Percentiles rank a stretch among this genome's conserved stretches.
Conservation (phyloP, 352 stramenopile species). For the Globisporangium nunn region DNA sequence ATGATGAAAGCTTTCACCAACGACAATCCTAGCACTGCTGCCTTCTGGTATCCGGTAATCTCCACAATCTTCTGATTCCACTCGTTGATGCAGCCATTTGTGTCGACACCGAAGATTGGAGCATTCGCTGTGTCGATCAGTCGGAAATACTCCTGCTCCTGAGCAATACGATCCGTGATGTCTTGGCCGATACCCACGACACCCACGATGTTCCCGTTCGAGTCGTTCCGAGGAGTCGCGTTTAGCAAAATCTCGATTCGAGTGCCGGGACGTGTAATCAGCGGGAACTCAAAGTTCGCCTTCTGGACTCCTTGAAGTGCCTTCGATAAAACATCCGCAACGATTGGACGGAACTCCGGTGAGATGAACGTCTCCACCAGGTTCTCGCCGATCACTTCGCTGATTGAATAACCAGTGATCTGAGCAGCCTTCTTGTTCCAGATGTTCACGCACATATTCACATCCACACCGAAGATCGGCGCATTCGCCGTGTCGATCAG, state of each 20-base stretch:
- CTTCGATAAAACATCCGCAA: constrained; percentile 66
- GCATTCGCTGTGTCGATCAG: constrained; percentile 73
- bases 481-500: constrained; percentile 64
- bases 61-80: constrained; percentile 77
- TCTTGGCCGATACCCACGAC: constrained; percentile 85
- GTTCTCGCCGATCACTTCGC: constrained; percentile 77
- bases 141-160: constrained; percentile 75
- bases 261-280: constrained; percentile 67
- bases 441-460: constrained; percentile 85
- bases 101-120: constrained; percentile 71
- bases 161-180: constrained; percentile 69
- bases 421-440: constrained; percentile 90
- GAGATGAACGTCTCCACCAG: constrained; percentile 84
- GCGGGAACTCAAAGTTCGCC: constrained; percentile 82
- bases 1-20: constrained; percentile 60
- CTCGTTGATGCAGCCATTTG: constrained; percentile 64
- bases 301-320: constrained; percentile 65
- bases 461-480: constrained; percentile 58
- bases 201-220: constrained; percentile 77
- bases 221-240: constrained; percentile 60
- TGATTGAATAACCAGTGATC: constrained; percentile 77
- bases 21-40: constrained; percentile 39
- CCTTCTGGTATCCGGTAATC: constrained; percentile 66
- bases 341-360: constrained; percentile 53
- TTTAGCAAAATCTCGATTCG: constrained; percentile 76